Evolutionary conservation across 805 yeast species (phyloP).

Genomic region (Starmerella apicola): DNA sequence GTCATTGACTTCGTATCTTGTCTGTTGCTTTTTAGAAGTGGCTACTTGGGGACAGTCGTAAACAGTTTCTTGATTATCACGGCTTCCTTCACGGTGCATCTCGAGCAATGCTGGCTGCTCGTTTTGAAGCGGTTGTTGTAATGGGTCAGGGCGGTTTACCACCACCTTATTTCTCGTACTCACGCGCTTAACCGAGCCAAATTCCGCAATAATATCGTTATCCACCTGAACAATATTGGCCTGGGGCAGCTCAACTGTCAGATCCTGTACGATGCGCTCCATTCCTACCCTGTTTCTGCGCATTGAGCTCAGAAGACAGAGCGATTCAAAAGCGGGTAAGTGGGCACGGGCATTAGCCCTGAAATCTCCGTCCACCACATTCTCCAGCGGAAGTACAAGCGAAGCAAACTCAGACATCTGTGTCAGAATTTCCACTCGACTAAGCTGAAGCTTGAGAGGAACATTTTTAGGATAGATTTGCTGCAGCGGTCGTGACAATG

Average conservation of each 20-base stretch:
- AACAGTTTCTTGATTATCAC: not conserved
- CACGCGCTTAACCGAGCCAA: not conserved
- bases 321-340: slow-evolving; percentile 33
- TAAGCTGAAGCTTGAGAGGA: slow-evolving; percentile 5
- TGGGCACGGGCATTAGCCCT: slow-evolving; percentile 3
- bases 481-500: slow-evolving; percentile 4
- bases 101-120: not conserved
- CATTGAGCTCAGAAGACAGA: slow-evolving; percentile 33
- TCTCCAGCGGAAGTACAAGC: slow-evolving; percentile 19
- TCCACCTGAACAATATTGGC: slow-evolving; percentile 37
- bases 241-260: slow-evolving; percentile 31
- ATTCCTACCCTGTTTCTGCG: slow-evolving; percentile 29
- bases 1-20: slow-evolving; percentile 8
- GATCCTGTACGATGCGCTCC: slow-evolving; percentile 33
- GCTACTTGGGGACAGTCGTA: slow-evolving; percentile 10
- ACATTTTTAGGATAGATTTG: too few species aligned
- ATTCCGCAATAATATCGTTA: not conserved
- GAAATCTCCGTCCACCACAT: slow-evolving; percentile 1
- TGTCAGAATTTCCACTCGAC: slow-evolving; percentile 14
- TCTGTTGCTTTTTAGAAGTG: not conserved
- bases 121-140: too few species aligned
- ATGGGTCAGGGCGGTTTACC: not conserved
- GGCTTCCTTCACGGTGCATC: not conserved
- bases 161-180: slow-evolving; percentile 1
- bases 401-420: slow-evolving; percentile 15